Percentiles rank a stretch among this genome's conserved stretches.
These are phyloP conservation scores for Coniochaeta prunicola DNA, from an alignment of 2,329 filamentous ascomycete species.

Conservation along the genomic window DNA sequence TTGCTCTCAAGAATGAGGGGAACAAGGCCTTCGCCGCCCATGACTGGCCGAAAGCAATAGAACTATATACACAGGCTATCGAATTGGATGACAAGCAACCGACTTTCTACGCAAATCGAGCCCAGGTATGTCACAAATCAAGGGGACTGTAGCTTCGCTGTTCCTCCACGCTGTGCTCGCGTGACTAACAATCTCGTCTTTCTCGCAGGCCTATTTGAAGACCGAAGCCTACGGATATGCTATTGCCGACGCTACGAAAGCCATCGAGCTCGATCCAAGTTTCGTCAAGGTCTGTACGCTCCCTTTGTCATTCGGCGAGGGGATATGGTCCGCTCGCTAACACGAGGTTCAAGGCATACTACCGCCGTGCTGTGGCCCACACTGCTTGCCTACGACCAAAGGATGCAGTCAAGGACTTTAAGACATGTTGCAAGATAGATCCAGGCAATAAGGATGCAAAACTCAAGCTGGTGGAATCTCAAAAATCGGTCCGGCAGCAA, in stretches of 20 bases:
- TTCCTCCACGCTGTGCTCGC: constrained; percentile 22
- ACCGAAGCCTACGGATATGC: constrained; percentile 92
- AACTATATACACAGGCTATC: constrained; percentile 84
- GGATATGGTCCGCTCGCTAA: neutral
- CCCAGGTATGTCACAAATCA: constrained; percentile 59
- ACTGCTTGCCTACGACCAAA: constrained; percentile 84
- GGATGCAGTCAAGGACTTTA: constrained; percentile 89
- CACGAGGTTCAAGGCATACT: constrained; percentile 64
- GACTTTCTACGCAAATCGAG: constrained; percentile 89
- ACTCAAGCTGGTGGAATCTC: constrained; percentile 84
- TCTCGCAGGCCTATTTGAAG: constrained; percentile 77
- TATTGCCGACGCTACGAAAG: constrained; percentile 82
- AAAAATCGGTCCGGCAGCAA: constrained; percentile 86
- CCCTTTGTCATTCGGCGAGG: neutral
- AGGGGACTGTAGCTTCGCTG: constrained; percentile 6
- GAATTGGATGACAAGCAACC: constrained; percentile 75
- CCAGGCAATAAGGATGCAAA: constrained; percentile 86
- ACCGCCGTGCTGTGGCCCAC: constrained; percentile 84
- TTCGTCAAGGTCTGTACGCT: constrained; percentile 70
- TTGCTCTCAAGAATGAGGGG: constrained; percentile 83
- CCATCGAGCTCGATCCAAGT: constrained; percentile 79
- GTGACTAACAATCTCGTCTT: constrained; percentile 33
- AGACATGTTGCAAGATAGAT: constrained; percentile 78
- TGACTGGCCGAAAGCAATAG: constrained; percentile 76
- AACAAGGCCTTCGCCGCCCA: constrained; percentile 88